Evolutionary conservation across 2,329 filamentous ascomycete genomes (phyloP), one percentile per base, ranked within the genome.

Genomic region (Ilyonectria mors-panacis): DNA sequence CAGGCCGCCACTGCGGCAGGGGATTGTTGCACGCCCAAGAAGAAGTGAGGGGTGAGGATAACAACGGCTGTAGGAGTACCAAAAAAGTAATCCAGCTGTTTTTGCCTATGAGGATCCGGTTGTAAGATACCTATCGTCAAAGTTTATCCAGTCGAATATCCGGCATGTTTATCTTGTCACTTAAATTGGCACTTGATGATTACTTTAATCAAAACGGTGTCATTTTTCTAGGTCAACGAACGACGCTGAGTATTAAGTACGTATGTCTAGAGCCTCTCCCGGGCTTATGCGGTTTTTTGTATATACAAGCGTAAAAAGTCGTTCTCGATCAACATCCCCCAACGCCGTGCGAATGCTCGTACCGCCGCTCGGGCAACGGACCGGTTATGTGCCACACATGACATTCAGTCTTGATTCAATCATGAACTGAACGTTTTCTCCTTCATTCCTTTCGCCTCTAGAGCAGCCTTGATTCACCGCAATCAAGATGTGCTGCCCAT

Each of bases 1-100:
- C 78, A 78, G n/a, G 86, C 82, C 9, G 81, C 80, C 10, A 73
- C 73, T 8, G 78, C 80, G 17, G 85, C 85, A 0, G 86, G 85
- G 4, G 86, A 89, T 71, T 90, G 88, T 75, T 90, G 88, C 71
- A 79, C 80, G 50, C 85, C 85, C 1, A 87, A 84, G 75, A 81
- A 81, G 71, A 70, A 72, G 48, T 61, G 45, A 30, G 42, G n/a
- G 26, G 23, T 47, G n/a, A 26, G 35, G 45, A 9, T 12, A 21
- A 56, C 45, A 59, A 53, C 17, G 13, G 15, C 12, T 59, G 30
- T 42, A 42, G 19, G 17, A 42, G 33, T 33, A 63, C 48, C 21
- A 26, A 28, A 50, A 39, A 42, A 56, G 39, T 54, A 50, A 17
- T 30, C 12, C 37, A 63, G 8, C 26, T 59, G 39, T 33, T 60